Evolutionary conservation across 176 grass and related monocot genomes (phyloP).

Genomic region (Alopecurus myosuroides): DNA sequence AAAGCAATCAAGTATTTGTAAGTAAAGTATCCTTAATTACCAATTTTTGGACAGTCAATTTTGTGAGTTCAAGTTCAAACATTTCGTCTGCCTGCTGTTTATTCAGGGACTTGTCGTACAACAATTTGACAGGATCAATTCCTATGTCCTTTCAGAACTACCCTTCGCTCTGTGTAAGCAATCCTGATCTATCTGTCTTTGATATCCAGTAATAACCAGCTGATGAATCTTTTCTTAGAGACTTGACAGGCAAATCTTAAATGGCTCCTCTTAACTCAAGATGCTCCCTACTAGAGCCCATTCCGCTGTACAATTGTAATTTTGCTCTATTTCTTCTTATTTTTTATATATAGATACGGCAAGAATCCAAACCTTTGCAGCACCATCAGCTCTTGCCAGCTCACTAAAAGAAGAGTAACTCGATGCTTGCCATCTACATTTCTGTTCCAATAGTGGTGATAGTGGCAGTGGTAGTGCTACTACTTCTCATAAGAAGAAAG

Average conservation of each 20-base stretch:
- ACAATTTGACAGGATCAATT: conserved; percentile 54
- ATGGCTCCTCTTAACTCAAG: too few species aligned
- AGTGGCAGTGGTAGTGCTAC: conserved; percentile 1
- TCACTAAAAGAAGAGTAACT: conserved; percentile 21
- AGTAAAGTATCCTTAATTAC: not conserved
- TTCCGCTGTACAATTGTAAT: too few species aligned
- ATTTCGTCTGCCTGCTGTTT: too few species aligned
- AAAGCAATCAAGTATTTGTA: conserved; percentile 45
- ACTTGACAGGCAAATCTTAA: conserved; percentile 51
- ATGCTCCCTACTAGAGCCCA: too few species aligned
- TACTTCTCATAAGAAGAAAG: conserved; percentile 16
- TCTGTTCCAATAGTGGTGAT: conserved; percentile 25
- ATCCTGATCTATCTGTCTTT: not conserved
- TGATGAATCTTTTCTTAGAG: conserved; percentile 21
- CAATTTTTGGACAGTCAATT: not conserved
- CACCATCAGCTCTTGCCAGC: conserved; percentile 14
- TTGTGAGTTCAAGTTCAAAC: not conserved
- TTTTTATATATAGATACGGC: conserved; percentile 14
- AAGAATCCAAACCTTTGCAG: conserved; percentile 41
- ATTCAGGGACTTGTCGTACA: conserved; percentile 68
- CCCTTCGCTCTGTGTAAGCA: conserved; percentile 43
- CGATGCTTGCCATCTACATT: conserved; percentile 32
- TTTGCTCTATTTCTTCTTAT: not conserved
- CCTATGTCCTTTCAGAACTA: conserved; percentile 40
- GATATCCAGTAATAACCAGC: not conserved